Evolutionary conservation across 2,329 filamentous ascomycete species (phyloP).

Genomic region (Fonsecaea nubica): DNA sequence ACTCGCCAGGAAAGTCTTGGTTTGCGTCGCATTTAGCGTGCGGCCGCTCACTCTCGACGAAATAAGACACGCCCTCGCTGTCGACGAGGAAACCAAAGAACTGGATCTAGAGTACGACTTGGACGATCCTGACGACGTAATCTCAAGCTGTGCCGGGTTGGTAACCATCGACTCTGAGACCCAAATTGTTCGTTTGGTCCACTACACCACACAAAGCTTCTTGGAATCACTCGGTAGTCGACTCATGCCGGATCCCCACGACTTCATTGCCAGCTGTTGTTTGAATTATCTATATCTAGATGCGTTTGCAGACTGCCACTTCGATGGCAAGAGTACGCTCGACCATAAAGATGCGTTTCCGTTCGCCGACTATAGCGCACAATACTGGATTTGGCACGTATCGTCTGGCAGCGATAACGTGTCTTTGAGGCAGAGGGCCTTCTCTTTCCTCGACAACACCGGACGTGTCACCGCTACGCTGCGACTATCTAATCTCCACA

Average conservation of each 20-base stretch:
- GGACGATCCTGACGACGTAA: slow-evolving; percentile 38
- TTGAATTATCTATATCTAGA: slow-evolving; percentile 49
- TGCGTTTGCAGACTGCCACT: slow-evolving; percentile 36
- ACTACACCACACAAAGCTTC: slow-evolving; percentile 57
- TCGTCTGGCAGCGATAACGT: neutral
- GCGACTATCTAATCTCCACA: no score
- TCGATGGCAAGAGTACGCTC: neutral
- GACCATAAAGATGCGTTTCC: neutral
- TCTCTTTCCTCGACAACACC: slow-evolving; percentile 4
- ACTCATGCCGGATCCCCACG: slow-evolving; percentile 46
- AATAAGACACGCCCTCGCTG: slow-evolving; percentile 39
- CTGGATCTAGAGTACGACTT: slow-evolving; percentile 33
- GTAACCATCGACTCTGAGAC: slow-evolving; percentile 52
- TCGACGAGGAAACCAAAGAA: slow-evolving; percentile 29
- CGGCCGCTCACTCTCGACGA: slow-evolving; percentile 38
- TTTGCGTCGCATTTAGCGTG: slow-evolving; percentile 37
- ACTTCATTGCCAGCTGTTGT: slow-evolving; percentile 44
- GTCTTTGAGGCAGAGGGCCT: neutral
- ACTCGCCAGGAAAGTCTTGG: slow-evolving; percentile 35
- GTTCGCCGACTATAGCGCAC: slow-evolving; percentile 8
- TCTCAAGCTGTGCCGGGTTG: slow-evolving; percentile 52
- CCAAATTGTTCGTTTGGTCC: slow-evolving; percentile 51
- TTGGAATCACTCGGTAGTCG: slow-evolving; percentile 44
- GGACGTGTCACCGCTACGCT: slow-evolving; percentile 1
- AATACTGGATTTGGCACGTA: slow-evolving; percentile 3